Evolutionary conservation across 1,284 basidiomycete genomes (phyloP).

Genomic region (Lentinula novae-zelandiae): DNA sequence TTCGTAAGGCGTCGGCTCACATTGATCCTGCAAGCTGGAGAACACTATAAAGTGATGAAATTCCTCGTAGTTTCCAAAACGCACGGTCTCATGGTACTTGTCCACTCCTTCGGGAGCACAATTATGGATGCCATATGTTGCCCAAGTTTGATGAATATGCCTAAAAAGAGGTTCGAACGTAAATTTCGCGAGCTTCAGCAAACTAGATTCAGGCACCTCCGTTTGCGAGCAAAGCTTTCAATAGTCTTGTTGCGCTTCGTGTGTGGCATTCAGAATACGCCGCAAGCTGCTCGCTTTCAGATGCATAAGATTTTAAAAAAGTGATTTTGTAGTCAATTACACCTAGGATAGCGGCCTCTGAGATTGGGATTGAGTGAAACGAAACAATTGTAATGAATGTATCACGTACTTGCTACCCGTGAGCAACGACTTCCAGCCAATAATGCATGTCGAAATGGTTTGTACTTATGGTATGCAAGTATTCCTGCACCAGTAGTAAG

Average conservation of each 20-base stretch:
- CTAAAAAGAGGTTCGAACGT: neutral
- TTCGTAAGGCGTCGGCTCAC: slow-evolving; percentile 73
- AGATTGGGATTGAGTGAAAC: slow-evolving; percentile 1
- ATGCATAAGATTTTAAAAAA: slow-evolving; percentile 56
- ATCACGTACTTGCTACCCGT: slow-evolving; percentile 7
- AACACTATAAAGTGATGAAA: slow-evolving; percentile 19
- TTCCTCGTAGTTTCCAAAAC: slow-evolving; percentile 28
- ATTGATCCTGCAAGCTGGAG: slow-evolving; percentile 75
- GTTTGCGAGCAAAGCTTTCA: slow-evolving; percentile 81
- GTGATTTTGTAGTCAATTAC: slow-evolving; percentile 86
- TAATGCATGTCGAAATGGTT: slow-evolving; percentile 60
- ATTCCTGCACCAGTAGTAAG: slow-evolving; percentile 25
- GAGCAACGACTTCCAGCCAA: slow-evolving; percentile 68
- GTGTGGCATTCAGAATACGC: slow-evolving; percentile 78
- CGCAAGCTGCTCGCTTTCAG: slow-evolving; percentile 50
- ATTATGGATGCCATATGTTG: slow-evolving; percentile 65
- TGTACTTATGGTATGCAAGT: slow-evolving; percentile 54
- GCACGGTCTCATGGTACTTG: slow-evolving; percentile 51
- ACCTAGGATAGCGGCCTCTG: slow-evolving; percentile 59
- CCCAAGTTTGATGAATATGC: slow-evolving; percentile 88
- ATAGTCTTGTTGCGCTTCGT: slow-evolving; percentile 74
- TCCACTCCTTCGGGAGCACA: slow-evolving; percentile 83
- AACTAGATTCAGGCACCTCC: slow-evolving; percentile 50
- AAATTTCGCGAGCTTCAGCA: neutral
- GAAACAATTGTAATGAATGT: neutral